Percentiles rank a stretch among this genome's conserved stretches.
These are phyloP conservation scores for Paraconiothyrium sp. DNA, from an alignment of 2,329 filamentous ascomycete species.

Conservation along the genomic window DNA sequence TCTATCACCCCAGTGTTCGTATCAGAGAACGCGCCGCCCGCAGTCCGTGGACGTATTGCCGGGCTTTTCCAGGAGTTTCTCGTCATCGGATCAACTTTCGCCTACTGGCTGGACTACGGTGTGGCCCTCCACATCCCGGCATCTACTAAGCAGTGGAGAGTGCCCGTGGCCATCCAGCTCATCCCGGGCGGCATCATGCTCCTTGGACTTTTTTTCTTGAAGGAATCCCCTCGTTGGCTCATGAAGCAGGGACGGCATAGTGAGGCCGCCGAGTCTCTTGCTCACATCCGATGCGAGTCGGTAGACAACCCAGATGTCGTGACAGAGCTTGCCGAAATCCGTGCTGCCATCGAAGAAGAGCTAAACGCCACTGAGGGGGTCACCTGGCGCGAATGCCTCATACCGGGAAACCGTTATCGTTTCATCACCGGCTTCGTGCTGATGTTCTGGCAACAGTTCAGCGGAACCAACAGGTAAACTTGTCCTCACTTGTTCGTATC, in stretches of 20 bases:
- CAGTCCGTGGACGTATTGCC: slow-evolving; percentile 65
- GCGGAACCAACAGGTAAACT: slow-evolving; percentile 25
- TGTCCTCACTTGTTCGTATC: not conserved
- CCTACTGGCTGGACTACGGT: slow-evolving; percentile 49
- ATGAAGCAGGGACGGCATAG: slow-evolving; percentile 64
- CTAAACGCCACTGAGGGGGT: slow-evolving; percentile 51
- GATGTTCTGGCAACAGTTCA: slow-evolving; percentile 55
- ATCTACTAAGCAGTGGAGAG: slow-evolving; percentile 62
- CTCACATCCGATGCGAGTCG: slow-evolving; percentile 49
- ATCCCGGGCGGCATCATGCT: slow-evolving; percentile 56
- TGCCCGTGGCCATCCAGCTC: slow-evolving; percentile 55
- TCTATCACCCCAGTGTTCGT: slow-evolving; percentile 67
- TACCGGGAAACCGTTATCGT: slow-evolving; percentile 50
- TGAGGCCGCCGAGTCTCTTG: slow-evolving; percentile 56
- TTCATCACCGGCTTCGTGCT: slow-evolving; percentile 49
- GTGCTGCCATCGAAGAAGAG: slow-evolving; percentile 54
- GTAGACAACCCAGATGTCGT: slow-evolving; percentile 29
- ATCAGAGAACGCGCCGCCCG: slow-evolving; percentile 63
- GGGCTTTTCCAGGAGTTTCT: slow-evolving; percentile 69
- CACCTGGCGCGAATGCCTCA: slow-evolving; percentile 53
- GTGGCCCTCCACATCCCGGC: slow-evolving; percentile 48
- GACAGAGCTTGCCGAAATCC: slow-evolving; percentile 52
- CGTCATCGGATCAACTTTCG: slow-evolving; percentile 63
- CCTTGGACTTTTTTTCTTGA: slow-evolving; percentile 60
- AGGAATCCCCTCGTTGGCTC: slow-evolving; percentile 70